Percentiles rank a stretch among this genome's conserved stretches.
These are phyloP conservation scores for Hyaloscypha bicolor DNA, from an alignment of 495 filamentous ascomycete species.

Conservation along the genomic window DNA sequence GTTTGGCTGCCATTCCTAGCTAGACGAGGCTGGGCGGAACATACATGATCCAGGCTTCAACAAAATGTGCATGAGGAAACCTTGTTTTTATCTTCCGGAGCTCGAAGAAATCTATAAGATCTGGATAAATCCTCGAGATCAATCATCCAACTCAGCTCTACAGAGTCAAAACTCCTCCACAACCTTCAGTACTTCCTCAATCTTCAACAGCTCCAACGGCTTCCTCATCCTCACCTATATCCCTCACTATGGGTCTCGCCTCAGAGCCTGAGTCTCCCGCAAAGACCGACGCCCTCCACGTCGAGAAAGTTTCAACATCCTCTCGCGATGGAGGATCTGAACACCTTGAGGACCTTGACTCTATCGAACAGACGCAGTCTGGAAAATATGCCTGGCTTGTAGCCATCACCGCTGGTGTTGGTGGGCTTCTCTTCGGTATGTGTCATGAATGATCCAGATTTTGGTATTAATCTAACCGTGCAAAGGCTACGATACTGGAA, in stretches of 20 bases:
- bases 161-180: background rate
- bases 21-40: background rate
- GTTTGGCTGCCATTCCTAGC: background rate
- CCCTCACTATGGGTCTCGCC: constrained; percentile 12
- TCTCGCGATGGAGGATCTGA: constrained; percentile 10
- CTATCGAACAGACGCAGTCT: constrained; percentile 36
- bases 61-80: background rate
- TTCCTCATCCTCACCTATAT: background rate
- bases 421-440: constrained; percentile 40
- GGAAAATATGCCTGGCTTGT: constrained; percentile 44
- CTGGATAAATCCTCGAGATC: background rate
- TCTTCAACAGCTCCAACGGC: background rate
- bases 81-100: background rate
- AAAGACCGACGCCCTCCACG: constrained; percentile 15
- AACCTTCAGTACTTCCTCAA: background rate
- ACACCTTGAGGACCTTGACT: constrained; percentile 29
- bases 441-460: background rate
- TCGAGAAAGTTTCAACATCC: constrained; percentile 17
- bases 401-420: constrained; percentile 41
- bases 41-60: constrained; percentile 3
- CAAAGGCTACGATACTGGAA: constrained; percentile 47
- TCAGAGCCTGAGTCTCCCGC: constrained; percentile 2
- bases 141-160: background rate
- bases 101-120: constrained; percentile 1
- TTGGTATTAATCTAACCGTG: background rate